A percentile compares a stretch with the other conserved stretches of the same genome.
phyloP scores from a whole-genome alignment of 352 stramenopile species.

The Phytopythium litorale region DNA sequence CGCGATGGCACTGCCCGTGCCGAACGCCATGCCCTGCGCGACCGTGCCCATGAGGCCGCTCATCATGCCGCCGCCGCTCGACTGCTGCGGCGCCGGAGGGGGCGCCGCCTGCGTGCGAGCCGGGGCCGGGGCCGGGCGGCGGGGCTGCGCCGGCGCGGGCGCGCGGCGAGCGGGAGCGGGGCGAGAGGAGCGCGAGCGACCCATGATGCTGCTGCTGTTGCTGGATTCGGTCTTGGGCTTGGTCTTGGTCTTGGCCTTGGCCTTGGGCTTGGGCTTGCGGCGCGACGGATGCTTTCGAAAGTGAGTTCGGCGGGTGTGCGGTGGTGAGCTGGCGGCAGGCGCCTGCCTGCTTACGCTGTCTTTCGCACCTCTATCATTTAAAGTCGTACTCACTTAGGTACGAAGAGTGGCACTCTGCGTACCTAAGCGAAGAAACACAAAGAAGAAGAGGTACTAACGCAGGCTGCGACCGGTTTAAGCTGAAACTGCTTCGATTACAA shows the following conservation, averaged over 20 bases:
- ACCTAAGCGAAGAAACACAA: too few relatives aligned
- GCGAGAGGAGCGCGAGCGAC: slow-evolving; percentile 63
- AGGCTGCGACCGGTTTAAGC: too few relatives aligned
- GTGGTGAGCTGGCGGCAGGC: too few relatives aligned
- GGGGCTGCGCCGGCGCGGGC: slow-evolving; percentile 34
- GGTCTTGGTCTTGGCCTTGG: slow-evolving; percentile 12
- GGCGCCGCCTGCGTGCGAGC: slow-evolving; percentile 46
- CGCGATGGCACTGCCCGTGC: slow-evolving; percentile 94
- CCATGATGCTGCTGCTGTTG: slow-evolving; percentile 39
- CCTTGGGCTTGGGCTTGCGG: background rate
- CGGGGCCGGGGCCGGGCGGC: slow-evolving; percentile 35
- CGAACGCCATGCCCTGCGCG: slow-evolving; percentile 97
- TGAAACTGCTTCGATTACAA: too few relatives aligned
- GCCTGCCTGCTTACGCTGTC: too few relatives aligned
- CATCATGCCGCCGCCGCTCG: slow-evolving; percentile 86
- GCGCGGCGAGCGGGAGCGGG: slow-evolving; percentile 33
- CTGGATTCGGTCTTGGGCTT: slow-evolving; percentile 11
- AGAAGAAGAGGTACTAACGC: too few relatives aligned
- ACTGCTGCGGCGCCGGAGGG: slow-evolving; percentile 45
- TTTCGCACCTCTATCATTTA: too few relatives aligned
- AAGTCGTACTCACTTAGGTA: too few relatives aligned
- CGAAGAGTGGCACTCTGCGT: too few relatives aligned
- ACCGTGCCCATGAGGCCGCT: slow-evolving; percentile 94
- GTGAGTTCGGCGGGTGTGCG: too few relatives aligned
- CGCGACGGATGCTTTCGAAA: too few relatives aligned